Percentiles rank a stretch among this genome's conserved stretches.
phyloP scores from a whole-genome alignment of 2,329 filamentous ascomycete genomes.

The Ceratocystis huliohia region DNA sequence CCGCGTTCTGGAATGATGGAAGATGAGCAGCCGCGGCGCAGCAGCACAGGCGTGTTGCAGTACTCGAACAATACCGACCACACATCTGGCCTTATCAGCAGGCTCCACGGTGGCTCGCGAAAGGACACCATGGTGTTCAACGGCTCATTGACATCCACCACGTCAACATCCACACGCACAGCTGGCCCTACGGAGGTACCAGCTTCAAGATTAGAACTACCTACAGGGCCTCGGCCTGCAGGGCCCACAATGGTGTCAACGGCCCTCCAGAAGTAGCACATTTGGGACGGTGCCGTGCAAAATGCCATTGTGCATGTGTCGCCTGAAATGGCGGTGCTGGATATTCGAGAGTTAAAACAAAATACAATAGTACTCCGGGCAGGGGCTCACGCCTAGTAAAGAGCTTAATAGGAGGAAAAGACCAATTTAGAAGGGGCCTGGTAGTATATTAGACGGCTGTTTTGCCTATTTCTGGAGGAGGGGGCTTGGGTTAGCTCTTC shows the following conservation, averaged over 20 bases:
- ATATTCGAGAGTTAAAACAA: slow-evolving; percentile 12
- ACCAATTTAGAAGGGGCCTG: background rate
- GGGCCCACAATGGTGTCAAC: no score
- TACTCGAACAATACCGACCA: background rate
- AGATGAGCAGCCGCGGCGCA: slow-evolving; percentile 13
- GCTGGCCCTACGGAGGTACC: background rate
- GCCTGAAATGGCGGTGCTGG: slow-evolving; percentile 13
- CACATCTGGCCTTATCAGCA: slow-evolving; percentile 9
- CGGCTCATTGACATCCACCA: background rate
- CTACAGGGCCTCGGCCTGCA: no score
- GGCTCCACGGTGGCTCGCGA: slow-evolving; percentile 1
- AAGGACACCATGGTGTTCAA: background rate
- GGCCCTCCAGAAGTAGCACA: slow-evolving; percentile 17
- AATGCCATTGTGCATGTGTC: slow-evolving; percentile 12
- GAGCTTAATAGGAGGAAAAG: background rate
- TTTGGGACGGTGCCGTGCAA: slow-evolving; percentile 16
- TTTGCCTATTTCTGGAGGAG: background rate
- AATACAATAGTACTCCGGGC: slow-evolving; percentile 17
- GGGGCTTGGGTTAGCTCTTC: no score
- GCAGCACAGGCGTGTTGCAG: slow-evolving; percentile 13
- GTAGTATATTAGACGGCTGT: background rate
- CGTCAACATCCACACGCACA: background rate
- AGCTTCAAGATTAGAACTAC: no score
- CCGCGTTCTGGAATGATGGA: slow-evolving; percentile 18
- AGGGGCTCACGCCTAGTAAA: background rate